A percentile compares a stretch with the other conserved stretches of the same genome.
Evolutionary conservation across 495 filamentous ascomycete genomes (phyloP).

Genomic region (Aspergillus homomorphus): DNA sequence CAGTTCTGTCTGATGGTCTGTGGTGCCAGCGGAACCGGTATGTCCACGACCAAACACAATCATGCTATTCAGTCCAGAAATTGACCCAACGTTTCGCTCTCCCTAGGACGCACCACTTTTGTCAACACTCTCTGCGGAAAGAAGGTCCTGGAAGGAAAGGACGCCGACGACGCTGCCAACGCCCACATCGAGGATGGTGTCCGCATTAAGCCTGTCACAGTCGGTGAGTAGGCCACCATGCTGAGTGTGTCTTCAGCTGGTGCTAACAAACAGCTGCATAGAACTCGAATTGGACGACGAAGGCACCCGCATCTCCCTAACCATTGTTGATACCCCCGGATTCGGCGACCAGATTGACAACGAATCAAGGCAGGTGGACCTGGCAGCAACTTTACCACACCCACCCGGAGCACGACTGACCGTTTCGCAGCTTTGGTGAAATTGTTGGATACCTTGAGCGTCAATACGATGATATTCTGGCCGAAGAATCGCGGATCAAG

Average conservation of each 20-base stretch:
- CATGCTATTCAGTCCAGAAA: conserved; percentile 17
- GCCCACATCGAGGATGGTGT: conserved; percentile 96
- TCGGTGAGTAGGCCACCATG: conserved; percentile 61
- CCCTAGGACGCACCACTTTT: conserved; percentile 89
- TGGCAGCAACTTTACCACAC: conserved; percentile 6
- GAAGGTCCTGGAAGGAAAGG: conserved; percentile 81
- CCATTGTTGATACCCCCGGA: conserved; percentile 96
- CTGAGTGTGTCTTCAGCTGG: neutral
- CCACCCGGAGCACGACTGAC: conserved; percentile 25
- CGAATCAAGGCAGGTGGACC: conserved; percentile 77
- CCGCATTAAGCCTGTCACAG: conserved; percentile 96
- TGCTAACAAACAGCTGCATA: conserved; percentile 29
- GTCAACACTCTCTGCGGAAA: conserved; percentile 99
- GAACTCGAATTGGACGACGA: conserved; percentile 97
- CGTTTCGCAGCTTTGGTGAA: conserved; percentile 73
- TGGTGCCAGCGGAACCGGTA: conserved; percentile 97
- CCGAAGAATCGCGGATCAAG: conserved; percentile 99
- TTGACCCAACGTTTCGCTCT: conserved; percentile 27
- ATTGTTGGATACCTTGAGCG: conserved; percentile 97
- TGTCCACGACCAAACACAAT: conserved; percentile 27
- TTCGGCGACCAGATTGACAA: conserved; percentile 99
- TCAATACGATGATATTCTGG: conserved; percentile 98
- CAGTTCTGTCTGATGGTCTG: conserved; percentile 99
- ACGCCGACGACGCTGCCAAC: conserved; percentile 80
- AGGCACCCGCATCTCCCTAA: conserved; percentile 94